A percentile compares a stretch with the other conserved stretches of the same genome.
phyloP scores from a whole-genome alignment of 2,329 filamentous ascomycete species.

The Hypoxylon rubiginosum region DNA sequence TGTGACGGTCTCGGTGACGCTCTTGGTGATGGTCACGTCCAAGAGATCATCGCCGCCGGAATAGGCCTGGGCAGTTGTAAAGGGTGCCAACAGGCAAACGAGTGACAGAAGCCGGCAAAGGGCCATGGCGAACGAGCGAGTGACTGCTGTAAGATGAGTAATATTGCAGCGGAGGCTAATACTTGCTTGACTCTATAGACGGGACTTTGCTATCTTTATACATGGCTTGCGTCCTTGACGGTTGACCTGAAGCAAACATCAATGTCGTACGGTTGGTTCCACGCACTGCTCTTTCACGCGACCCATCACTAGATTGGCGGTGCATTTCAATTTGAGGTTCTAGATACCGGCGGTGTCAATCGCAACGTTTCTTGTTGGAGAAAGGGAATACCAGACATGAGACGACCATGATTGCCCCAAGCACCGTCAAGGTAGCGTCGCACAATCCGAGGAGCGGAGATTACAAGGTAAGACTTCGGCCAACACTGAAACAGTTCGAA shows the following conservation, averaged over 20 bases:
- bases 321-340: constrained; percentile 28
- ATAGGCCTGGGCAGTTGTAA: constrained; percentile 30
- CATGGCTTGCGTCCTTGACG: neutral
- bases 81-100: constrained; percentile 32
- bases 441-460: constrained; percentile 40
- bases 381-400: constrained; percentile 19
- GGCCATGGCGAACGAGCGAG: constrained; percentile 41
- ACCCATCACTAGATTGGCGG: constrained; percentile 32
- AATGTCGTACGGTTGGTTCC: constrained; percentile 19
- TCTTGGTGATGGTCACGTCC: constrained; percentile 30
- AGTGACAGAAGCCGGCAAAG: constrained; percentile 34
- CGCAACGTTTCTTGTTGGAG: constrained; percentile 31
- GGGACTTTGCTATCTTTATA: constrained; percentile 34
- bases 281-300: constrained; percentile 7
- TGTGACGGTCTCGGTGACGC: constrained; percentile 39
- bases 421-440: constrained; percentile 36
- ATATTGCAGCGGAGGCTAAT: constrained; percentile 4
- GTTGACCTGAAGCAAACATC: constrained; percentile 8
- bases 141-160: constrained; percentile 23
- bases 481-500: constrained; percentile 42
- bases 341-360: constrained; percentile 28
- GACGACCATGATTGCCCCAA: constrained; percentile 42
- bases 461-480: constrained; percentile 47
- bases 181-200: constrained; percentile 10
- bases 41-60: constrained; percentile 20